Evolutionary conservation across 768 basidiomycete species (phyloP).

Genomic region (Kwoniella sp.): DNA sequence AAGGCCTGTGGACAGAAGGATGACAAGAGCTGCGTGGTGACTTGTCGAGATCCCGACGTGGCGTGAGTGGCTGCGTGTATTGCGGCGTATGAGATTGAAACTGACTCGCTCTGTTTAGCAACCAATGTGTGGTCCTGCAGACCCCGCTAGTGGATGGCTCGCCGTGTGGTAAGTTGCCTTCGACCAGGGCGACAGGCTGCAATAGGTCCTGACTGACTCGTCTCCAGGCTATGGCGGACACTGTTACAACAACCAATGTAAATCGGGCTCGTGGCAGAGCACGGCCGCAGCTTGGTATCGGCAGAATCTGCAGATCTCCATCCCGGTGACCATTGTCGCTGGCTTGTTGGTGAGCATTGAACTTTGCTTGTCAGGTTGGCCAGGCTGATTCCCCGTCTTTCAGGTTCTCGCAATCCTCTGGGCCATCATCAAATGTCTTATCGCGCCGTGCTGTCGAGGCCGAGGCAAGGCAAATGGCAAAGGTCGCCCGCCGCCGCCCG

Average conservation of each 20-base stretch:
- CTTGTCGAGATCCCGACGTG: conserved; percentile 67
- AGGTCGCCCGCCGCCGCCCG: neutral
- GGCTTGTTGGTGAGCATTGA: conserved; percentile 39
- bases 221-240: conserved; percentile 64
- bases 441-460: conserved; percentile 19
- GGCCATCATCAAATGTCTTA: conserved; percentile 30
- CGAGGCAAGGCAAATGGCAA: no score
- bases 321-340: conserved; percentile 46
- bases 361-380: neutral
- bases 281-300: conserved; percentile 70
- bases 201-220: neutral
- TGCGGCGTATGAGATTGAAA: no score
- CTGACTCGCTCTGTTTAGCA: conserved; percentile 24
- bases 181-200: conserved; percentile 10
- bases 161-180: conserved; percentile 63
- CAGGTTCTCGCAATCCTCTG: conserved; percentile 38
- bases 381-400: neutral
- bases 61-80: conserved; percentile 30
- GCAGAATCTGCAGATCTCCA: conserved; percentile 58
- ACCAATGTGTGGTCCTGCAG: conserved; percentile 67
- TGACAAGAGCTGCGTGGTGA: conserved; percentile 69
- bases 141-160: conserved; percentile 73
- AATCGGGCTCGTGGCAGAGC: conserved; percentile 59
- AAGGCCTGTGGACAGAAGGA: conserved; percentile 62
- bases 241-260: conserved; percentile 63